phyloP scores from a whole-genome alignment of 495 filamentous ascomycete species.

The Hypoxylon subgilvum region DNA sequence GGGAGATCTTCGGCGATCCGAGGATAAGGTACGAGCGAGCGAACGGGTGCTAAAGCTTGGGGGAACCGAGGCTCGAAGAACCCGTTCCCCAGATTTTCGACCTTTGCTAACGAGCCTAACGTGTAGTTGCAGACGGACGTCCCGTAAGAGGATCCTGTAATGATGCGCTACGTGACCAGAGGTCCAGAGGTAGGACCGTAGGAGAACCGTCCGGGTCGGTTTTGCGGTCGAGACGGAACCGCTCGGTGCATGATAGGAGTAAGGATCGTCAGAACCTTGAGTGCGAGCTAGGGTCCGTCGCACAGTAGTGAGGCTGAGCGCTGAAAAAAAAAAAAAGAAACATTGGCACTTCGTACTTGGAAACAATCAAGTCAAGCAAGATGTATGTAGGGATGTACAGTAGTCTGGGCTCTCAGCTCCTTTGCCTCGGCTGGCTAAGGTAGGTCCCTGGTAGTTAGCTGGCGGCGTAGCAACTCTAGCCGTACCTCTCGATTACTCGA shows the following conservation, averaged over 20 bases:
- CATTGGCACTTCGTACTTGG: too few species aligned
- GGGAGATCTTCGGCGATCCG: too few species aligned
- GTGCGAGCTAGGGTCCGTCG: constrained; percentile 29
- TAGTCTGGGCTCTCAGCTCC: too few species aligned
- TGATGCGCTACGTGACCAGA: constrained; percentile 1
- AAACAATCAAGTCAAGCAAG: too few species aligned
- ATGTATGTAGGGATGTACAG: too few species aligned
- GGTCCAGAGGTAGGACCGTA: too few species aligned
- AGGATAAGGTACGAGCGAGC: too few species aligned
- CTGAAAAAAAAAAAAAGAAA: too few species aligned
- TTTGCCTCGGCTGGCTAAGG: constrained; percentile 32
- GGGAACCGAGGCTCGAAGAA: background rate
- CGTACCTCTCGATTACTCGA: too few species aligned
- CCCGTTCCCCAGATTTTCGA: constrained; percentile 7
- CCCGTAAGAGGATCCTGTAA: constrained; percentile 15
- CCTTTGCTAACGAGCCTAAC: too few species aligned
- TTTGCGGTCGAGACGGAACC: constrained; percentile 18
- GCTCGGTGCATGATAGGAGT: constrained; percentile 37
- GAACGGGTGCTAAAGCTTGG: background rate
- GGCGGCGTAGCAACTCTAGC: too few species aligned
- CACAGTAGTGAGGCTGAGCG: constrained; percentile 37
- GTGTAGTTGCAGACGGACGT: constrained; percentile 1
- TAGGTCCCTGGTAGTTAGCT: too few species aligned
- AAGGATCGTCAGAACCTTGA: constrained; percentile 35
- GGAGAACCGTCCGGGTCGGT: constrained; percentile 18